Evolutionary conservation across 179 eudicot species (phyloP).

Genomic region (Sideroxylon spinosum): DNA sequence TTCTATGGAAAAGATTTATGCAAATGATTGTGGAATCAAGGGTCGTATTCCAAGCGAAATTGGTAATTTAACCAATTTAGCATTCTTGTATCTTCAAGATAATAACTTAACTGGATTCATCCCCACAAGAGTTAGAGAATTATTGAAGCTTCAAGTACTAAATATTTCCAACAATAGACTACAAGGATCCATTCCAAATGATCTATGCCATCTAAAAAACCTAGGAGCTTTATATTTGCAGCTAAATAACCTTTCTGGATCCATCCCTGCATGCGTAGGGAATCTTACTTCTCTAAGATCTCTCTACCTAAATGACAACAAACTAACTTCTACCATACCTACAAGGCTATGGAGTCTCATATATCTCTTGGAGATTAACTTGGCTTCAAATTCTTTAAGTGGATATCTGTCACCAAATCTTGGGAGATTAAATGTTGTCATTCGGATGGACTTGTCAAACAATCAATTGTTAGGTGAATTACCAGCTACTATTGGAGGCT

Average conservation of each 20-base stretch:
- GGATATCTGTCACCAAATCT: background rate
- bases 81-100: background rate
- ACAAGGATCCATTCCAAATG: background rate
- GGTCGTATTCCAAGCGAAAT: slow-evolving; percentile 2
- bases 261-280: too few species aligned
- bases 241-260: too few species aligned
- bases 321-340: background rate
- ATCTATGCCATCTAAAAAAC: background rate
- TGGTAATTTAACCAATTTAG: slow-evolving; percentile 2
- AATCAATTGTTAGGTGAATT: background rate
- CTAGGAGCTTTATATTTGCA: background rate
- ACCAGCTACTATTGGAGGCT: background rate
- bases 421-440: background rate
- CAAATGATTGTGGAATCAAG: background rate
- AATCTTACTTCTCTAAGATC: too few species aligned
- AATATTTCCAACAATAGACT: background rate
- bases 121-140: background rate
- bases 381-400: slow-evolving; percentile 4
- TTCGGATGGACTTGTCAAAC: background rate
- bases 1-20: background rate
- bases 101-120: background rate
- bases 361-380: background rate
- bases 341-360: background rate
- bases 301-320: too few species aligned
- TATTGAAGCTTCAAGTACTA: background rate